Conservation (phyloP, 352 stramenopile genomes). For the Pythium folliculosum region DNA sequence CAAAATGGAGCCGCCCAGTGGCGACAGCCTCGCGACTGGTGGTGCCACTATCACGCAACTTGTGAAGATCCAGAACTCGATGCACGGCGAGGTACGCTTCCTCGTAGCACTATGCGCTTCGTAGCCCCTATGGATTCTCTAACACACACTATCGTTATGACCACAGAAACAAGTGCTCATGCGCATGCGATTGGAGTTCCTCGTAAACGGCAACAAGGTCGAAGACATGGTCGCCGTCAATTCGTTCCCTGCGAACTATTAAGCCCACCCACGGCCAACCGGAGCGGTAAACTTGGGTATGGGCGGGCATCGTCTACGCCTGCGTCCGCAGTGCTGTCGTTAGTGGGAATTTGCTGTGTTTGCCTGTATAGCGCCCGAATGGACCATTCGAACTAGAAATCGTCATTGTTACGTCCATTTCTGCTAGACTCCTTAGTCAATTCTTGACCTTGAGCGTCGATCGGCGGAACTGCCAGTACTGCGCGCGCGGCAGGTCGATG, state of each 20-base stretch:
- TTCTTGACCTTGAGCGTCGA: constrained; percentile 40
- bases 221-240: constrained; percentile 85
- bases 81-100: constrained; percentile 82
- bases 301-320: too few species aligned
- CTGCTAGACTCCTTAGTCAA: constrained; percentile 26
- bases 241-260: constrained; percentile 56
- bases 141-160: neutral
- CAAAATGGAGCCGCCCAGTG: constrained; percentile 97
- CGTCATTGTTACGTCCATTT: neutral
- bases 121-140: neutral
- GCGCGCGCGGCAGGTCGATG: constrained; percentile 66
- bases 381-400: constrained; percentile 18
- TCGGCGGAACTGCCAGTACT: constrained; percentile 79
- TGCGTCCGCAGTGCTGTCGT: neutral
- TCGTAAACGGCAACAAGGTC: constrained; percentile 82
- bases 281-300: neutral
- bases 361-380: constrained; percentile 26
- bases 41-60: constrained; percentile 90
- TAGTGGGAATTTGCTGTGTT: constrained; percentile 17
- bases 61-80: constrained; percentile 96
- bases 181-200: constrained; percentile 84
- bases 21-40: constrained; percentile 86
- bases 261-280: neutral
- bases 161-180: constrained; percentile 87
- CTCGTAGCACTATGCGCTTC: neutral